These are phyloP conservation scores for Trichoderma asperelloides DNA, from an alignment of 495 filamentous ascomycete genomes.

Conservation along the genomic window DNA sequence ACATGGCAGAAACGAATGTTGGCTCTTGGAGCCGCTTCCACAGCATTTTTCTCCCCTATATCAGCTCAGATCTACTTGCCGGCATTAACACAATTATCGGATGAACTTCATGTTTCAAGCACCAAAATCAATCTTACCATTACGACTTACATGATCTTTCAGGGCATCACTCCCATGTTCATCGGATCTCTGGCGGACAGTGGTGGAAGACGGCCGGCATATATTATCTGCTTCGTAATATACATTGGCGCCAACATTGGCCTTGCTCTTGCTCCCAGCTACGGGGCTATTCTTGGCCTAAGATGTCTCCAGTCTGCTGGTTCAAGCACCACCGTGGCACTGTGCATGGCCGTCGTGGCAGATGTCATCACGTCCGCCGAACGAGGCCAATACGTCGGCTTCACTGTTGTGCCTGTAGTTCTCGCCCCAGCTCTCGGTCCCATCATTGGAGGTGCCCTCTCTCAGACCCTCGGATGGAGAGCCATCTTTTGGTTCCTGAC, in stretches of 20 bases:
- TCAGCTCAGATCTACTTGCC: slow-evolving; percentile 66
- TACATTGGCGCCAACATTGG: slow-evolving; percentile 51
- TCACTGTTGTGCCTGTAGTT: slow-evolving; percentile 27
- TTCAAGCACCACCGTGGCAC: slow-evolving; percentile 39
- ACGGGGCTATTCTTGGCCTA: slow-evolving; percentile 41
- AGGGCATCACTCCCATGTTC: slow-evolving; percentile 50
- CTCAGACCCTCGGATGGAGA: slow-evolving; percentile 55
- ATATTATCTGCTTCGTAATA: slow-evolving; percentile 43
- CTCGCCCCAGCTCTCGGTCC: slow-evolving; percentile 45
- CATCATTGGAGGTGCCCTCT: slow-evolving; percentile 51
- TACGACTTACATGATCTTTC: slow-evolving; percentile 52
- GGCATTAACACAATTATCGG: slow-evolving; percentile 46
- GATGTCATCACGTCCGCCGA: slow-evolving; percentile 46
- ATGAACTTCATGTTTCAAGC: slow-evolving; percentile 42
- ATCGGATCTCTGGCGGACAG: slow-evolving; percentile 48
- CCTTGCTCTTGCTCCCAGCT: slow-evolving; percentile 40
- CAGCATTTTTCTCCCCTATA: slow-evolving; percentile 61
- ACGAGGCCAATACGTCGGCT: slow-evolving; percentile 38
- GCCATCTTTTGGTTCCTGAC: slow-evolving; percentile 61
- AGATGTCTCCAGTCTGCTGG: slow-evolving; percentile 48
- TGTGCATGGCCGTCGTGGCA: slow-evolving; percentile 47
- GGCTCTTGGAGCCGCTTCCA: slow-evolving; percentile 49
- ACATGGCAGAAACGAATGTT: slow-evolving; percentile 49
- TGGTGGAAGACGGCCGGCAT: slow-evolving; percentile 45
- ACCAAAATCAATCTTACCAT: slow-evolving; percentile 55